These are phyloP conservation scores for Neurospora intermedia DNA, from an alignment of 495 filamentous ascomycete genomes.

Conservation along the genomic window DNA sequence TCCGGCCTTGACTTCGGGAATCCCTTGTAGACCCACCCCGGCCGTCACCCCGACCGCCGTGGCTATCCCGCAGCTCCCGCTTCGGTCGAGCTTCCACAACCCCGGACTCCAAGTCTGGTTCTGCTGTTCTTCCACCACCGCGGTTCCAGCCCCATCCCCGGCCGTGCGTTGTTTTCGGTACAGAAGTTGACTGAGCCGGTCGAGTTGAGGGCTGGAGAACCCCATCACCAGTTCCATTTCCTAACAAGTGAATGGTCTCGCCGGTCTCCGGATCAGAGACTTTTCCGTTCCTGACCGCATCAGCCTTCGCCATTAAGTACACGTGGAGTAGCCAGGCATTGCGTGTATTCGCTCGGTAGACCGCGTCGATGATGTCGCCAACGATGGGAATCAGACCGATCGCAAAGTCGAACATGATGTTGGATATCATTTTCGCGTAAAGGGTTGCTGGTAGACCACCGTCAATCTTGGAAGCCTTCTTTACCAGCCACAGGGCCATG, in stretches of 20 bases:
- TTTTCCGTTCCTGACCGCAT: constrained; percentile 28
- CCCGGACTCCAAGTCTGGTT: neutral
- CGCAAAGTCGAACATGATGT: constrained; percentile 66
- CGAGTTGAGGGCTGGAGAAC: neutral
- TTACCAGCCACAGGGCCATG: constrained; percentile 59
- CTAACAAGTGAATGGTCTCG: neutral
- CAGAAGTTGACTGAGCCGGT: neutral
- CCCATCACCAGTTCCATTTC: neutral
- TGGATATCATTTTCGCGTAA: constrained; percentile 58
- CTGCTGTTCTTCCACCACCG: neutral
- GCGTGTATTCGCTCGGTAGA: constrained; percentile 56
- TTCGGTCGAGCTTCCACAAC: neutral
- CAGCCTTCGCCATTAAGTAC: constrained; percentile 50
- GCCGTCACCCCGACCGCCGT: neutral
- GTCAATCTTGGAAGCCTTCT: constrained; percentile 54
- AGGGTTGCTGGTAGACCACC: constrained; percentile 53
- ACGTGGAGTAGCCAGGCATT: constrained; percentile 69
- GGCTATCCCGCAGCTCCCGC: neutral
- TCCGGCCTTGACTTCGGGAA: neutral
- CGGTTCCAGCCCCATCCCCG: neutral
- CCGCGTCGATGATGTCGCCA: constrained; percentile 66
- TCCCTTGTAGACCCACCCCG: neutral
- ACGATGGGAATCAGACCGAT: constrained; percentile 78
- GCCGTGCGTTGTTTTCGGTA: neutral
- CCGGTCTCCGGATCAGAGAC: constrained; percentile 19